Evolutionary conservation across 164 flowering plant species (phyloP).

Genomic region (Liriodendron chinense): DNA sequence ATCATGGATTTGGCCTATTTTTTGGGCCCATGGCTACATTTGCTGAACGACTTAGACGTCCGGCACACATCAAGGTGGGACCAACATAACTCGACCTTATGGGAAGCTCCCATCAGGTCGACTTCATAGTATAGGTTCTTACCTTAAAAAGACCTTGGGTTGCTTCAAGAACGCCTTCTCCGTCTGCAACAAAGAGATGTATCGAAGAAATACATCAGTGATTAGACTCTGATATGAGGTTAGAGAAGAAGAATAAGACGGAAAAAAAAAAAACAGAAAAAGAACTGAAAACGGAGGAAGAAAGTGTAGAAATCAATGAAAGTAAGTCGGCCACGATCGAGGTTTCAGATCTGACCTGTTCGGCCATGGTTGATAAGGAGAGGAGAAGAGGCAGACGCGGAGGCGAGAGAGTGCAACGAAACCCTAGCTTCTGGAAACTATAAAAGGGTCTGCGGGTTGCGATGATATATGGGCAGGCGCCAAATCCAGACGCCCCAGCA

Average conservation of each 20-base stretch:
- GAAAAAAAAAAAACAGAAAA: not conserved
- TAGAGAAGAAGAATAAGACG: too few relatives aligned
- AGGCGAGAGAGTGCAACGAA: not conserved
- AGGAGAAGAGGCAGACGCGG: not conserved
- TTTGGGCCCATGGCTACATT: too few relatives aligned
- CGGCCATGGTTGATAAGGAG: conserved; percentile 6
- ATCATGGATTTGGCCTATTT: too few relatives aligned
- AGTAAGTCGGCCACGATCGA: not conserved
- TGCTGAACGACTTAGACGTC: too few relatives aligned
- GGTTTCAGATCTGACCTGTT: conserved; percentile 7
- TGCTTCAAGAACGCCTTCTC: conserved; percentile 27
- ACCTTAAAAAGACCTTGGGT: conserved; percentile 21
- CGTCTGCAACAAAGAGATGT: conserved; percentile 9
- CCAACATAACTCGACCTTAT: too few relatives aligned
- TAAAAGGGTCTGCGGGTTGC: not conserved
- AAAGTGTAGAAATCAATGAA: not conserved
- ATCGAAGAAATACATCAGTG: not conserved
- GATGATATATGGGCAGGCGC: not conserved
- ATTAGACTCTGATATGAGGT: not conserved
- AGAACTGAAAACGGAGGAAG: not conserved
- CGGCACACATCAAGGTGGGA: too few relatives aligned
- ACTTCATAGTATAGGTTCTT: not conserved
- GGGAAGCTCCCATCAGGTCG: too few relatives aligned
- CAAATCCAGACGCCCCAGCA: too few relatives aligned
- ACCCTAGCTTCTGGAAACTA: not conserved